Base-by-base conservation (phyloP, 2,329 filamentous ascomycete genomes). In the Paraconiothyrium sp. region DNA sequence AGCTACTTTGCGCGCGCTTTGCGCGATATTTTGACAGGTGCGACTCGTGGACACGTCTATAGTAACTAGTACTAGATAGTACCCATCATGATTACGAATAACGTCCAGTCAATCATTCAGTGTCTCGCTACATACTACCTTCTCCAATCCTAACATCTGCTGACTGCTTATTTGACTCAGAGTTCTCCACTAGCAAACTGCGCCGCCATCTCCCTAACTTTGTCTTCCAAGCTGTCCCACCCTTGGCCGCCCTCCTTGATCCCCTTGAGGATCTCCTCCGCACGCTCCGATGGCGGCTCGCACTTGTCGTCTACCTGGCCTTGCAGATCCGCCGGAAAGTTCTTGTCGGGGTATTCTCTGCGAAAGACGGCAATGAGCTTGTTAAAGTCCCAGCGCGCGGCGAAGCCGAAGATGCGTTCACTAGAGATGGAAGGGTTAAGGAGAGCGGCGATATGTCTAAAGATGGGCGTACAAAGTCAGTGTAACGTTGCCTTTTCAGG, bases 331-430 rank as follows among this genome's bases (percentile, higher is more conserved):
- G 69, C 64, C 2, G 61, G 55, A 57, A 84, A 79, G 16, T 64
- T 66, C 51, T 76, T 78, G 2, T 79, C 71, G 0, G 84, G 84
- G 49, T 77, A 77, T 3, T 79, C 32, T 47, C 78, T 75, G 32
- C 77, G 70, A 44, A 82, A 68, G 10, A 80, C 71, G 0, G 60
- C 66, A 10, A 85, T 63, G 16, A 86, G 65, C 2, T 80, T 67
- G 22, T 84, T 83, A 72, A 80, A 84, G 49, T 77, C 84, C 59
- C 79, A 84, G 0, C 79, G 80, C 1, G 79, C 75, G 0, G 83
- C 84, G 56, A 84, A 86, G 1, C 77, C 86, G 67, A 88, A 86
- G 9, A 89, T 70, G 1, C 87, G 81, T 67, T 88, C 82, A 0
- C 79, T 78, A 1, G 74, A 62, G 0, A 87, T 79, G 0, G 79